Evolutionary conservation across 257 asterid genomes (phyloP).

Genomic region (Solanum tarijense): DNA sequence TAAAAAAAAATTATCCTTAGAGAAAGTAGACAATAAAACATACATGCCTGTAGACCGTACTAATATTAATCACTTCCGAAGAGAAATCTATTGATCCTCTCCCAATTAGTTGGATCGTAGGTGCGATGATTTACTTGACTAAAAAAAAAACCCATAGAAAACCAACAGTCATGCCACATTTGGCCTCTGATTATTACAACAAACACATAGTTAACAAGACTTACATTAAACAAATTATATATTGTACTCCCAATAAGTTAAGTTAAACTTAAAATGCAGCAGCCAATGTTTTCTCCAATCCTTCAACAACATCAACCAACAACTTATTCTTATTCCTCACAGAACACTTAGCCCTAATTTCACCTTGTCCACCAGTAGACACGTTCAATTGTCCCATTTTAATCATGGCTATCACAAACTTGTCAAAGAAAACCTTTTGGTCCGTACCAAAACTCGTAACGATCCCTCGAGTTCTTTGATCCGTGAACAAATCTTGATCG

Average conservation of each 20-base stretch:
- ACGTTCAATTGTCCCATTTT: slow-evolving; percentile 3
- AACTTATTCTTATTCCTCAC: background rate
- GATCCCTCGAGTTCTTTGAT: background rate
- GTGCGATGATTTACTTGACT: too few relatives aligned
- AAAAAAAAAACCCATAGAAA: background rate
- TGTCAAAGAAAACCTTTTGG: background rate
- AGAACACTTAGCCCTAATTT: background rate
- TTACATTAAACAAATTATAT: background rate
- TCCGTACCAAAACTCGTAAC: background rate
- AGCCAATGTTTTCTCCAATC: background rate
- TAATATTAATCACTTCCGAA: too few relatives aligned
- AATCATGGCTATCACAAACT: background rate
- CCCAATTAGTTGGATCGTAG: too few relatives aligned
- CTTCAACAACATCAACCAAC: background rate
- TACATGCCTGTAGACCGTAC: too few relatives aligned
- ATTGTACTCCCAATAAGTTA: background rate
- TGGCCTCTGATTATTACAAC: background rate
- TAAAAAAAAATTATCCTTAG: too few relatives aligned
- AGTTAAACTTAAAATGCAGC: background rate
- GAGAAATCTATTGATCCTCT: too few relatives aligned
- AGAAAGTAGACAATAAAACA: too few relatives aligned
- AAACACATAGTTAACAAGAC: background rate
- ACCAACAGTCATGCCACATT: background rate
- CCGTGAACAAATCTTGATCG: background rate
- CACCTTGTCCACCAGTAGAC: background rate